Evolutionary conservation across 2,329 filamentous ascomycete genomes (phyloP).

Genomic region (Penicillium brasilianum): DNA sequence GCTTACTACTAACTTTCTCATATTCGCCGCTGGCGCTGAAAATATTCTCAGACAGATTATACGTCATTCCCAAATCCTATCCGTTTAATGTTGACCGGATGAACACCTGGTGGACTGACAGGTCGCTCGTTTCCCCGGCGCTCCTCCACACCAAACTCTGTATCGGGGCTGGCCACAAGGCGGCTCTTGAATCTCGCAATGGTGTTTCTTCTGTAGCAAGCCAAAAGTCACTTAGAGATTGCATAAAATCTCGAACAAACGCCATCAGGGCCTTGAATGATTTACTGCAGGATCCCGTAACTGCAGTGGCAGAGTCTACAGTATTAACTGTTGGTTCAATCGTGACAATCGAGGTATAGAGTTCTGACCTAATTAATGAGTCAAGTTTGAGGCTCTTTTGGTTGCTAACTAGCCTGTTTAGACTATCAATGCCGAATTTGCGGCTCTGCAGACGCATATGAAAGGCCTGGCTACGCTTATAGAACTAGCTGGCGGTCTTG

Average conservation of each 20-base stretch:
- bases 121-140: background rate
- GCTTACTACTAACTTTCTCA: background rate
- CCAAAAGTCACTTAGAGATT: background rate
- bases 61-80: background rate
- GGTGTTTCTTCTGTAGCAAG: background rate
- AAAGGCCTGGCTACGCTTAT: background rate
- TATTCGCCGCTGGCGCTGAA: background rate
- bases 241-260: background rate
- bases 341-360: background rate
- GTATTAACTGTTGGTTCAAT: background rate
- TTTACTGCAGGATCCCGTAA: background rate
- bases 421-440: background rate
- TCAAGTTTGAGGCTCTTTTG: background rate
- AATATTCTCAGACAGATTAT: background rate
- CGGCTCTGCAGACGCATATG: background rate
- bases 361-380: background rate
- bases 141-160: background rate
- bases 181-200: background rate
- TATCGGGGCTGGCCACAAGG: background rate
- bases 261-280: background rate
- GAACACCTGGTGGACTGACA: slow-evolving; percentile 2
- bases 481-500: background rate
- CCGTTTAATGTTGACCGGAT: background rate
- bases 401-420: background rate
- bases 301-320: background rate